Conservation (phyloP, 371 early-diverging fungal genomes). For the Rhizoclosmatium hyalinum region DNA sequence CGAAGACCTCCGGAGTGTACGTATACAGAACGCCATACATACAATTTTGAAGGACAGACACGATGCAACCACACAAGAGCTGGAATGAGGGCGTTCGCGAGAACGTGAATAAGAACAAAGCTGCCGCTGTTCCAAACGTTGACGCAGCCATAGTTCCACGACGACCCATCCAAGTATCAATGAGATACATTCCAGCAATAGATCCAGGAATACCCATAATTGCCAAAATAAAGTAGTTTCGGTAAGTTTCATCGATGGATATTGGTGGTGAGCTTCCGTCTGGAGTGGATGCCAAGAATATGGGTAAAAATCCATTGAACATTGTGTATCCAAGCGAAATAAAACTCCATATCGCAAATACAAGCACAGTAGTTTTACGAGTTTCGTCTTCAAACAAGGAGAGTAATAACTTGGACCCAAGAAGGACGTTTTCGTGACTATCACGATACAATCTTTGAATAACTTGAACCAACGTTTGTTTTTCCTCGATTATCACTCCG, state of each 20-base stretch:
- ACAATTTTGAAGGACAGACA: constrained; percentile 76
- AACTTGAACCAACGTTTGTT: background rate
- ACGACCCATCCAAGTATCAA: constrained; percentile 79
- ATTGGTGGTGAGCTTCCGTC: constrained; percentile 26
- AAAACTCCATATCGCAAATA: constrained; percentile 83
- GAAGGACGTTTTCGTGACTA: background rate
- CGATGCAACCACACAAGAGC: constrained; percentile 68
- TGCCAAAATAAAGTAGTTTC: constrained; percentile 78
- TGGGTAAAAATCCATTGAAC: constrained; percentile 85
- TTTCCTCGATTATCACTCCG: background rate
- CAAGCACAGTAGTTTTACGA: constrained; percentile 64
- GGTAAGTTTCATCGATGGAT: constrained; percentile 62
- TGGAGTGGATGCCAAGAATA: constrained; percentile 58
- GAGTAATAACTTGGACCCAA: background rate
- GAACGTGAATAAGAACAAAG: constrained; percentile 71
- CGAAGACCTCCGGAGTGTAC: constrained; percentile 92
- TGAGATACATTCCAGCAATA: constrained; percentile 72
- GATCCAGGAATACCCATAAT: constrained; percentile 84
- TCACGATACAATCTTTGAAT: background rate
- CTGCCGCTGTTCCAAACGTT: constrained; percentile 72
- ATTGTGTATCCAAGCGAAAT: constrained; percentile 81
- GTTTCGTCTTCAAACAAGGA: constrained; percentile 9
- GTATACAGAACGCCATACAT: constrained; percentile 79
- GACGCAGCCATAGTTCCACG: constrained; percentile 83
- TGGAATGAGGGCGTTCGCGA: constrained; percentile 60